These are phyloP conservation scores for Priceomyces fermenticarens DNA, from an alignment of 805 yeast genomes.

Conservation along the genomic window DNA sequence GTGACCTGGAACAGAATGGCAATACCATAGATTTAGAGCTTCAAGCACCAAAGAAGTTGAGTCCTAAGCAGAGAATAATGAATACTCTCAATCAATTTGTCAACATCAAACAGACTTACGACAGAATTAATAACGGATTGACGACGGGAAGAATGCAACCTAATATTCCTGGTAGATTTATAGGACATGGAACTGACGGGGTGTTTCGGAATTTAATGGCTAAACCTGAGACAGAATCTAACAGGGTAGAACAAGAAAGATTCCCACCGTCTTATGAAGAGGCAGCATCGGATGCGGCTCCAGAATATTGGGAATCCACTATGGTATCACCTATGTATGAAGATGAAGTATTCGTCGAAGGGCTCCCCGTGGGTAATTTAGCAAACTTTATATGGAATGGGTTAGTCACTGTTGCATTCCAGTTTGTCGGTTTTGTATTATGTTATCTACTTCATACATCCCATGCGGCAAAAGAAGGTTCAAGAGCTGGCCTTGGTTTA, in stretches of 20 bases:
- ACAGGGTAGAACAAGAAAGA: conserved; percentile 40
- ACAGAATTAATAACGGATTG: conserved; percentile 39
- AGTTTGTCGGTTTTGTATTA: conserved; percentile 86
- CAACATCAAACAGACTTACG: conserved; percentile 43
- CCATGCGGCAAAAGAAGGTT: conserved; percentile 95
- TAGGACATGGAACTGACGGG: conserved; percentile 67
- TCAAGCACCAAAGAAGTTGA: conserved; percentile 20
- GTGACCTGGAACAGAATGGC: background rate
- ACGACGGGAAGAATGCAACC: conserved; percentile 42
- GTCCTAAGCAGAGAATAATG: conserved; percentile 27
- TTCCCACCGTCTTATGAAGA: conserved; percentile 90
- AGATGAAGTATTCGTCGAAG: conserved; percentile 92
- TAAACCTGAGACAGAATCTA: conserved; percentile 63
- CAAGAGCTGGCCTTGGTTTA: conserved; percentile 86
- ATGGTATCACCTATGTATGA: conserved; percentile 73
- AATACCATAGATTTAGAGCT: conserved; percentile 23
- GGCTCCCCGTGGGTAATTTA: conserved; percentile 91
- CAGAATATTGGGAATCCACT: conserved; percentile 95
- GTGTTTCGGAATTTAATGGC: conserved; percentile 91
- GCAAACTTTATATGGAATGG: conserved; percentile 88
- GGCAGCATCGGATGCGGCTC: conserved; percentile 90
- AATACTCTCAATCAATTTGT: conserved; percentile 31
- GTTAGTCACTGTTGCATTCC: conserved; percentile 86
- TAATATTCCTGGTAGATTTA: conserved; percentile 41
- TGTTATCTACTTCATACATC: conserved; percentile 92